phyloP scores from a whole-genome alignment of 768 basidiomycete genomes.

The Termitomyces bulborhizus region DNA sequence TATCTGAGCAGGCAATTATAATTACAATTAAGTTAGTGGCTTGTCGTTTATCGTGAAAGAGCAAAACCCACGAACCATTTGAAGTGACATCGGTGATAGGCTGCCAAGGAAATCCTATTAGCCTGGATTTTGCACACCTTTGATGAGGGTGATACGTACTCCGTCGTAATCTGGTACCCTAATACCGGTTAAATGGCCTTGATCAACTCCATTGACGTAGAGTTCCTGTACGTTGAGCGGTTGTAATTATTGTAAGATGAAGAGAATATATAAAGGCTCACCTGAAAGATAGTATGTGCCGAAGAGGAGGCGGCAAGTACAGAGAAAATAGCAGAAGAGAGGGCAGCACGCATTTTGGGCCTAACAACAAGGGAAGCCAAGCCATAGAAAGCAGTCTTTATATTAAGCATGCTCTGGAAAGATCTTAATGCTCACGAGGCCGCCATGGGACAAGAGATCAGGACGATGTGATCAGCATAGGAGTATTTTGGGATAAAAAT shows the following conservation, averaged over 20 bases:
- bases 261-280: constrained; percentile 4
- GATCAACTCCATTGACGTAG: constrained; percentile 44
- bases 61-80: constrained; percentile 22
- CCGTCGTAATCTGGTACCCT: constrained; percentile 40
- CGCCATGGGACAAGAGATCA: background rate
- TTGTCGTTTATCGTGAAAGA: background rate
- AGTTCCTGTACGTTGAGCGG: constrained; percentile 25
- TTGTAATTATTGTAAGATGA: background rate
- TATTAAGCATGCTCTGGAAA: background rate
- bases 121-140: background rate
- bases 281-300: constrained; percentile 52
- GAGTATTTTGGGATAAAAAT: constrained; percentile 13
- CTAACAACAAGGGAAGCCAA: background rate
- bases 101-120: constrained; percentile 19
- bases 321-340: constrained; percentile 10
- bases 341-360: constrained; percentile 1
- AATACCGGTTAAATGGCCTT: constrained; percentile 37
- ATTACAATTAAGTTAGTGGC: too few relatives aligned
- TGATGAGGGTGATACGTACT: constrained; percentile 10
- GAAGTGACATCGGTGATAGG: constrained; percentile 53
- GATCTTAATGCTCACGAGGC: background rate
- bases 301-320: constrained; percentile 21
- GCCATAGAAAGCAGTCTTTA: background rate
- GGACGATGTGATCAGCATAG: background rate
- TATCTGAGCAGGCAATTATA: constrained; percentile 11